These are phyloP conservation scores for Quercus gilva DNA, from an alignment of 306 rosid genomes.

Conservation along the genomic window DNA sequence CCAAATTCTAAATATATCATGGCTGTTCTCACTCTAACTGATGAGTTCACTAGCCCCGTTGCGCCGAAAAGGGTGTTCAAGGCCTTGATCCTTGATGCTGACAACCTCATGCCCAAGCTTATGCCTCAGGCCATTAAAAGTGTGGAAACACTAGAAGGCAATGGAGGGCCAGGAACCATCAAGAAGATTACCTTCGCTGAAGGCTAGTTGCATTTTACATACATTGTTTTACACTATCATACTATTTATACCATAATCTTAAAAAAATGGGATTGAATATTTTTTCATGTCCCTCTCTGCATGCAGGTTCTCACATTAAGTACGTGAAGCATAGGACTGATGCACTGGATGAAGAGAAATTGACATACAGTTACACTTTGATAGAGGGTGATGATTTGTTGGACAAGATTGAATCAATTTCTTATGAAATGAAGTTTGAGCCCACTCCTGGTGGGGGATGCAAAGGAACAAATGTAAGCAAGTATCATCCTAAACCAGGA, in stretches of 20 bases:
- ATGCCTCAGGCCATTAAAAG: constrained; percentile 44
- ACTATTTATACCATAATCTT: background rate
- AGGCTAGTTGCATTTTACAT: constrained; percentile 32
- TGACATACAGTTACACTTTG: constrained; percentile 24
- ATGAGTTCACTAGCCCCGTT: constrained; percentile 36
- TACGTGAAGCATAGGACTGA: constrained; percentile 40
- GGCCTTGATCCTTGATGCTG: constrained; percentile 62
- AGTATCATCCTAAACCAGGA: constrained; percentile 34
- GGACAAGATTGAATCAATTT: constrained; percentile 25
- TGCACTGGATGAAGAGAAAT: constrained; percentile 30
- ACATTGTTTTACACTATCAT: background rate
- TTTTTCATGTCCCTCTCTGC: background rate
- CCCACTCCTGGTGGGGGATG: constrained; percentile 25
- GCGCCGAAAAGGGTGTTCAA: constrained; percentile 50
- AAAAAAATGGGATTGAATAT: background rate
- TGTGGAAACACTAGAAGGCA: constrained; percentile 51
- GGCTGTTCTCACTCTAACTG: constrained; percentile 12
- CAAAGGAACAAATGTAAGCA: constrained; percentile 23
- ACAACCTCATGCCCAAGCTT: constrained; percentile 52
- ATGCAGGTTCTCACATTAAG: constrained; percentile 24
- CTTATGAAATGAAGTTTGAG: constrained; percentile 39
- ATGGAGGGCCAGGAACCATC: constrained; percentile 70
- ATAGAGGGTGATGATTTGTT: constrained; percentile 27
- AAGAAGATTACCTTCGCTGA: constrained; percentile 48
- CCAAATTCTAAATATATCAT: constrained; percentile 1